Conservation (phyloP, 352 stramenopile species). For the Pythium chondricola region DNA sequence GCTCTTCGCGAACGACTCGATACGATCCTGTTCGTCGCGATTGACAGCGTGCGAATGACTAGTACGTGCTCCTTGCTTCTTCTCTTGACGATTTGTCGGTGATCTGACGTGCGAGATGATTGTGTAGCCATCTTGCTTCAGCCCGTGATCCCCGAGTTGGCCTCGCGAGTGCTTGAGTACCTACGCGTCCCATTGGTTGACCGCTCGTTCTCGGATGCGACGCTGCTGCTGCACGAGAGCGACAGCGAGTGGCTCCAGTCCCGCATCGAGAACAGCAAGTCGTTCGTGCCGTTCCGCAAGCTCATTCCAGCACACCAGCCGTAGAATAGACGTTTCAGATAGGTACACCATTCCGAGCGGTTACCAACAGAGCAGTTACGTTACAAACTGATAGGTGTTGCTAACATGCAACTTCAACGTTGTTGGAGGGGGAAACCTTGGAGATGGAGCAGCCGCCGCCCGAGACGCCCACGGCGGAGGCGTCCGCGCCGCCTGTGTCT, state of each 20-base stretch:
- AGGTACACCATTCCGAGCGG: no score
- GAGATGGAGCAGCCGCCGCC: no score
- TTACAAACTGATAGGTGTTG: no score
- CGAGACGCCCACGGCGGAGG: no score
- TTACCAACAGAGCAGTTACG: no score
- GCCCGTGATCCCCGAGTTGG: slow-evolving; percentile 49
- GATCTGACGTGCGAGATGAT: neutral
- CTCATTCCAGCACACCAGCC: slow-evolving; percentile 25
- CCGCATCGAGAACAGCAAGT: slow-evolving; percentile 44
- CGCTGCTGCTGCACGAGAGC: slow-evolving; percentile 29
- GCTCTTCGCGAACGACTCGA: slow-evolving; percentile 40
- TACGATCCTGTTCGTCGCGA: slow-evolving; percentile 64
- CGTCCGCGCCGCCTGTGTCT: no score
- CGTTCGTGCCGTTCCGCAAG: slow-evolving; percentile 67
- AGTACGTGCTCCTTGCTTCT: slow-evolving; percentile 25
- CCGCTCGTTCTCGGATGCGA: slow-evolving; percentile 46
- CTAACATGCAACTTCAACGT: no score
- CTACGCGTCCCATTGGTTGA: slow-evolving; percentile 41
- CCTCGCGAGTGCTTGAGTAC: slow-evolving; percentile 67
- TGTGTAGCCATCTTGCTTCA: slow-evolving; percentile 64
- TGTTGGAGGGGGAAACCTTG: no score
- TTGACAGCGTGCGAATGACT: slow-evolving; percentile 63
- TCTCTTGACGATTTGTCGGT: neutral
- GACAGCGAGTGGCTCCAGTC: slow-evolving; percentile 27
- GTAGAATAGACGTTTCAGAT: neutral